Evolutionary conservation across 1,284 basidiomycete species (phyloP).

Genomic region (Ganoderma lingzhi): DNA sequence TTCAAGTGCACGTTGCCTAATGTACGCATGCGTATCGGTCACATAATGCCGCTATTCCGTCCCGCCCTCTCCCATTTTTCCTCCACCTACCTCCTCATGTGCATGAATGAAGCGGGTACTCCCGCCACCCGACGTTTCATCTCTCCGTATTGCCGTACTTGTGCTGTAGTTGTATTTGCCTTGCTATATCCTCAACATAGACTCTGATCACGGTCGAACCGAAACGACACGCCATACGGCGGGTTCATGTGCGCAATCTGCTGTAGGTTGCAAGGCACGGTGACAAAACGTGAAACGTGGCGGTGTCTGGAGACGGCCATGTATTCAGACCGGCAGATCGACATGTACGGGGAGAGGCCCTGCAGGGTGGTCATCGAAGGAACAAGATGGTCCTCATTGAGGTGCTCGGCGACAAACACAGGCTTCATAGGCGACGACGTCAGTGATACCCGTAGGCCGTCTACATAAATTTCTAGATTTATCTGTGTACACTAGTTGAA

Average conservation of each 20-base stretch:
- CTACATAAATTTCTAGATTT: too few species aligned
- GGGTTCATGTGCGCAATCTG: not conserved
- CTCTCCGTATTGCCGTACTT: not conserved
- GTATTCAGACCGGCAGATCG: not conserved
- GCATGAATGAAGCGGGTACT: not conserved
- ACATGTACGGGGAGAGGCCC: too few species aligned
- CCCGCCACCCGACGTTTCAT: not conserved
- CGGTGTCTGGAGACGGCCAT: too few species aligned
- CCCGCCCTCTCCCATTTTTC: not conserved
- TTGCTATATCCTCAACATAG: not conserved
- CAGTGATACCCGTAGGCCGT: too few species aligned
- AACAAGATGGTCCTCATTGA: too few species aligned
- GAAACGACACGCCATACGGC: not conserved
- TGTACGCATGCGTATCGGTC: not conserved
- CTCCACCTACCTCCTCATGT: not conserved
- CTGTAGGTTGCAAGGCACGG: not conserved
- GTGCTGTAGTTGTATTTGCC: constrained; percentile 1
- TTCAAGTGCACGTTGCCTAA: not conserved
- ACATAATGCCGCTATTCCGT: not conserved
- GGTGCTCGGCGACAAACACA: too few species aligned
- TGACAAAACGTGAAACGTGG: not conserved
- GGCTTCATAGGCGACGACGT: too few species aligned
- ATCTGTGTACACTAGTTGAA: too few species aligned
- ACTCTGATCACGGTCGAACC: not conserved
- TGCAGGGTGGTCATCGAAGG: too few species aligned